A percentile compares a stretch with the other conserved stretches of the same genome.
Evolutionary conservation across 1,284 basidiomycete genomes (phyloP).

Genomic region (Chalciporus piperatoides): DNA sequence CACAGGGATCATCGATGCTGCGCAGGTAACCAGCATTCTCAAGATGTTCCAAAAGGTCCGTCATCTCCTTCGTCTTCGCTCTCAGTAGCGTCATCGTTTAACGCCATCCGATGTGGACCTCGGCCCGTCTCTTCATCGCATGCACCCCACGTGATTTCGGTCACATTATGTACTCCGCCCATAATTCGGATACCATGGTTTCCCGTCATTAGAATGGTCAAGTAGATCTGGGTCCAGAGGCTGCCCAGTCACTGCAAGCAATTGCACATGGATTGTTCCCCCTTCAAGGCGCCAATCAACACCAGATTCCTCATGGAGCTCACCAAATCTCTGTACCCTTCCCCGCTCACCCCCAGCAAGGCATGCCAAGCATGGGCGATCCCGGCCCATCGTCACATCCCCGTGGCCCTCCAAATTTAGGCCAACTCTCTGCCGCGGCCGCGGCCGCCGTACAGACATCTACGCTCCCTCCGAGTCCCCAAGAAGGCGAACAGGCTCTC

Average conservation of each 20-base stretch:
- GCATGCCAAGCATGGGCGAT: constrained; percentile 43
- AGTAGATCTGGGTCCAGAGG: constrained; percentile 30
- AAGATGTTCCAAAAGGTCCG: constrained; percentile 33
- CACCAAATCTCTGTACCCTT: constrained; percentile 23
- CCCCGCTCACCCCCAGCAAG: constrained; percentile 14
- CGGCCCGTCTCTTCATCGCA: background rate
- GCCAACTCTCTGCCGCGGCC: constrained; percentile 52
- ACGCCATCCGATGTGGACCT: background rate
- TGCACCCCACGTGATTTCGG: constrained; percentile 26
- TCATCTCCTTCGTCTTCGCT: background rate
- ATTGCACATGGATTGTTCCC: constrained; percentile 30
- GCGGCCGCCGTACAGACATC: constrained; percentile 39
- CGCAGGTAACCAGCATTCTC: constrained; percentile 27
- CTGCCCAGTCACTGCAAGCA: constrained; percentile 30
- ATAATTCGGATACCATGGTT: constrained; percentile 4
- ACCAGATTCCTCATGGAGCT: constrained; percentile 22
- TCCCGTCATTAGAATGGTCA: constrained; percentile 22
- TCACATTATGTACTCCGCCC: constrained; percentile 22
- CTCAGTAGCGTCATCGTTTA: background rate
- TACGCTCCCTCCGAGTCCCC: constrained; percentile 31
- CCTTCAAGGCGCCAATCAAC: constrained; percentile 24
- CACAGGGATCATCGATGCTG: constrained; percentile 19
- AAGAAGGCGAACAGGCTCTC: constrained; percentile 36
- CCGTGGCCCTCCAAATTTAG: constrained; percentile 62
- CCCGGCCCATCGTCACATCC: constrained; percentile 74